Base-by-base conservation (phyloP, 75 land plant genomes). In the Pinus tabuliformis region DNA sequence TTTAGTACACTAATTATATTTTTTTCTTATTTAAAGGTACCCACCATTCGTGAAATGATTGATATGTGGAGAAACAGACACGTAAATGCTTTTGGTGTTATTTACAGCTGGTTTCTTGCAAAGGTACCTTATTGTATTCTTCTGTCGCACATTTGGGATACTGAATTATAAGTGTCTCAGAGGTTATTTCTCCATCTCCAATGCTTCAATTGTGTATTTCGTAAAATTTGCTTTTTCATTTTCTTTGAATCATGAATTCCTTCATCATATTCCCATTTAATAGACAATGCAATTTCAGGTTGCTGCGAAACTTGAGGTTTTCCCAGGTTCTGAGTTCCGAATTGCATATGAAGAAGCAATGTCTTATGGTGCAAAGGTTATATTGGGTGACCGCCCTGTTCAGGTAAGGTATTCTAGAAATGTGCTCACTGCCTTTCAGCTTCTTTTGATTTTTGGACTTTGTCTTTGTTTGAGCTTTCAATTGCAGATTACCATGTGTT, bases 51-150 rank as follows among this genome's bases (percentile, higher is more conserved):
- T 64, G 92, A 94, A 70, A 91, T 96, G 97, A 56, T 96, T 45
- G 90, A 91, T 21, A 84, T 79, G 75, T 96, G 90, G 91, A 96
- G 80, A 84, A 91, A 88, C 59, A 88, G 83, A 33, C 80, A 90
- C 9, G 74, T 77, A 78, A 96, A 91, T 82, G 61, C 78, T 56
- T 86, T 93, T 56, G 96, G 99, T 33, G 79, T 96, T 65, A 56
- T 93, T 22, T 96, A 96, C 76, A 78, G 95, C 74, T 93, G 96
- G 96, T 91, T 93, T 85, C 92, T 96, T 81, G 96, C 99, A 7
- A 96, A 93, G 97, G 99, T 84, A 83, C 45, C 16, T 11, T 22
- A 18, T 26, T 15, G 77, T 73, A 24, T 28, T 24, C 54, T 49
- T 49, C 54, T 49, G 54, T 49, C 11, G 9, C 54, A 49, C 54